Evolutionary conservation across 1,139 yeast species (phyloP), one percentile per base, ranked within the genome.

Genomic region (Arxiozyma heterogenica): DNA sequence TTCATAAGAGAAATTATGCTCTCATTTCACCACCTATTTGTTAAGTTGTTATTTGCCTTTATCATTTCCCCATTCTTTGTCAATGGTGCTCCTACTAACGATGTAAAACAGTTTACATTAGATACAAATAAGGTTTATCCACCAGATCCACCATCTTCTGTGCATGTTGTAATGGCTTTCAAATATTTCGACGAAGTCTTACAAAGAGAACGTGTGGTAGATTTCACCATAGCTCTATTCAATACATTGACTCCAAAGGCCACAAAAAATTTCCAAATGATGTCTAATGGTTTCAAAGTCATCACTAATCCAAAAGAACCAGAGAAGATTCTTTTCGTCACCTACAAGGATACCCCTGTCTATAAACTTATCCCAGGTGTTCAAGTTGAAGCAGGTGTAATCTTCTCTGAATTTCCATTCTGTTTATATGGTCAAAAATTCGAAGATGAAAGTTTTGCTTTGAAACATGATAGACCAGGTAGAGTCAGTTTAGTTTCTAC

Each of bases 381-480:
- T 70, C 80, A 84, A 82, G 78, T 84, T 63, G 89, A 84, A 72
- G 89, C 90, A 65, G 93, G 91, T 69, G 85, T 83, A 68, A 85
- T 88, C 76, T 83, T 94, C 73, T 86, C 85, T 72, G 93, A 93
- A 64, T 82, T 91, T 62, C 94, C 95, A 67, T 80, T 83, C 73
- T 82, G 88, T 49, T 80, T 83, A 65, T 83, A 79, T 71, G 91
- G 90, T 55, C 76, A 73, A 61, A 77, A 78, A 64, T 80, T 83
- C 62, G 76, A 76, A 41, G 93, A 85, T 68, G 94, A 86, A 73
- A 83, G 82, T 73, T 85, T 84, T 63, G 57, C 70, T 58, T 64
- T 82, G 63, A 79, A 73, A 62, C 91, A 85, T 73, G 82, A 78
- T 69, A 80, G 76, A 71, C 78, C 82, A 48, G 93, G 93, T 59